A percentile compares a stretch with the other conserved stretches of the same genome.
phyloP scores from a whole-genome alignment of 139 green algal species.

The Chlorella sp. region DNA sequence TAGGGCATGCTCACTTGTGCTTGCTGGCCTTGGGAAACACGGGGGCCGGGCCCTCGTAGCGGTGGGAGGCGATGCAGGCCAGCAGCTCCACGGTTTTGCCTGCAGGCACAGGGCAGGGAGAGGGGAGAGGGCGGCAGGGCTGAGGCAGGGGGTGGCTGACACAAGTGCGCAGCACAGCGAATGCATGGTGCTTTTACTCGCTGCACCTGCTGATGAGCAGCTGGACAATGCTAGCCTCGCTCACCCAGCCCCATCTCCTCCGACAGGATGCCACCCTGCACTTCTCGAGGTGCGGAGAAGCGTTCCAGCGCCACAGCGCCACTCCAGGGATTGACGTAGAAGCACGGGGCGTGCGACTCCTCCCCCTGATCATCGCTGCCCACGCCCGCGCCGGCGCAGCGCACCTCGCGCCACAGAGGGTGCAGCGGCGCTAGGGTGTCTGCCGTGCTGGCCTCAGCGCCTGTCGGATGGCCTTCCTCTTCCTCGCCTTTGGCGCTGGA shows the following conservation, averaged over 20 bases:
- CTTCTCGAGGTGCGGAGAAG: conserved; percentile 22
- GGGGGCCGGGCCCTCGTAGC: conserved; percentile 20
- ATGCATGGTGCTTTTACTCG: not conserved
- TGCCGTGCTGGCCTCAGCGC: too few relatives aligned
- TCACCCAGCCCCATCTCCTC: conserved; percentile 63
- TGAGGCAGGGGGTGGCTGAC: not conserved
- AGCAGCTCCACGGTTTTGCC: conserved; percentile 96
- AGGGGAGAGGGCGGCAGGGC: not conserved
- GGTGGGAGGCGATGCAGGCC: conserved; percentile 74
- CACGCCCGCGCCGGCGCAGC: not conserved
- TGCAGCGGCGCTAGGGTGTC: conserved; percentile 41
- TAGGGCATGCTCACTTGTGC: not conserved
- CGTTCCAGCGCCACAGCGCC: conserved; percentile 26
- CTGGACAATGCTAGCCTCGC: too few relatives aligned
- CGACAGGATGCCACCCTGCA: conserved; percentile 56
- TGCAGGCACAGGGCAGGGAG: conserved; percentile 65
- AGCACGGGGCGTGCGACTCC: conserved; percentile 6
- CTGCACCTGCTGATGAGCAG: not conserved
- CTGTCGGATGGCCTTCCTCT: too few relatives aligned
- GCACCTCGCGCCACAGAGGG: conserved; percentile 63
- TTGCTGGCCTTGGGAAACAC: conserved; percentile 13
- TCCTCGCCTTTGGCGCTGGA: not conserved
- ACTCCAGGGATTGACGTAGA: conserved; percentile 61
- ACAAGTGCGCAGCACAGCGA: too few relatives aligned
- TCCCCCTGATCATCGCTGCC: not conserved